Conservation (phyloP, 257 asterid species). For the Phtheirospermum japonicum region DNA sequence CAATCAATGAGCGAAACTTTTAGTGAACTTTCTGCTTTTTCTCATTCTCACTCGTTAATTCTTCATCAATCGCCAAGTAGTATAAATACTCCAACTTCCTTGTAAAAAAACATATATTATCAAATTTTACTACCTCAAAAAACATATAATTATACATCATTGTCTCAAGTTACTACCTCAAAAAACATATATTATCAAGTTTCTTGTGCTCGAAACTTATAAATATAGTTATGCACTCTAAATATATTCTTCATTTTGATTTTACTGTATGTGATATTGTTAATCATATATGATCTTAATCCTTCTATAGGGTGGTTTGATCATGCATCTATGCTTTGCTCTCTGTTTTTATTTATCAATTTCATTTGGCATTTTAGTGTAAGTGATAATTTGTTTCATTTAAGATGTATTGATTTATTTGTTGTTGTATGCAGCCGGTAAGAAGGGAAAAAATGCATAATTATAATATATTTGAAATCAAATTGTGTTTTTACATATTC, state of each 20-base stretch:
- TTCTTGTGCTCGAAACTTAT: too few species aligned
- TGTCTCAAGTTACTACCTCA: neutral
- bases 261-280: neutral
- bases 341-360: neutral
- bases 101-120: too few species aligned
- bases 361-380: slow-evolving; percentile 15
- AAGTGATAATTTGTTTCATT: neutral
- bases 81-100: too few species aligned
- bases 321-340: neutral
- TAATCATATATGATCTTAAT: neutral
- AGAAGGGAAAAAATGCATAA: too few species aligned
- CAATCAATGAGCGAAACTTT: too few species aligned
- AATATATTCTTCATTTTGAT: neutral
- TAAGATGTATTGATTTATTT: slow-evolving; percentile 24
- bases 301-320: neutral
- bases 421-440: slow-evolving; percentile 57
- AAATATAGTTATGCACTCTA: neutral
- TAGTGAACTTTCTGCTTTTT: too few species aligned
- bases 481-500: too few species aligned
- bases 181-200: too few species aligned
- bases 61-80: too few species aligned
- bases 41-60: too few species aligned
- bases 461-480: too few species aligned
- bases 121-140: too few species aligned
- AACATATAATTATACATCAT: neutral